phyloP scores from a whole-genome alignment of 495 filamentous ascomycete species.

The Bacidia gigantensis region DNA sequence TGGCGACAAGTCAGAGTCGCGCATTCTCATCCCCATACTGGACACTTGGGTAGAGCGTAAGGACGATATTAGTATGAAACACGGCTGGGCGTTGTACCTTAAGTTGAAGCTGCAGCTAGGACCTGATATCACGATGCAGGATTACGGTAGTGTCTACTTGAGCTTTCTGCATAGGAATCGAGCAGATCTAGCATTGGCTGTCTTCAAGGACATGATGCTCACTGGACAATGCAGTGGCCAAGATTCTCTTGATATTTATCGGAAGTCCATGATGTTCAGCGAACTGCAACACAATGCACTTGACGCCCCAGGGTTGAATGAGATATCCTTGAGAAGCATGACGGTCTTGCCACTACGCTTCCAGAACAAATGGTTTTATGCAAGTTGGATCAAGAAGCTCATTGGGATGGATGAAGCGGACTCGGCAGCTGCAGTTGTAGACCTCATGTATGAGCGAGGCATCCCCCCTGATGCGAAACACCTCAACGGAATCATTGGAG shows the following conservation, averaged over 20 bases:
- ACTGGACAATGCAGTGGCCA: conserved; percentile 37
- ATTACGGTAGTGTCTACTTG: conserved; percentile 57
- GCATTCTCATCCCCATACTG: conserved; percentile 56
- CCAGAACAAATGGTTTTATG: conserved; percentile 67
- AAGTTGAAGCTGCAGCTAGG: conserved; percentile 45
- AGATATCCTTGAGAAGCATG: conserved; percentile 36
- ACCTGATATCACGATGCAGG: conserved; percentile 50
- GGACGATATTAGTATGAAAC: conserved; percentile 29
- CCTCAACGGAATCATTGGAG: conserved; percentile 61
- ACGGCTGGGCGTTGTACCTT: conserved; percentile 56
- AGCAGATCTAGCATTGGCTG: conserved; percentile 50
- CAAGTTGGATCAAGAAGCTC: conserved; percentile 68
- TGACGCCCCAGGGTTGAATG: conserved; percentile 34
- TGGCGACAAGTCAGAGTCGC: conserved; percentile 33
- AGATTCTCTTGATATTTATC: conserved; percentile 37
- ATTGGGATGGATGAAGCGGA: conserved; percentile 58
- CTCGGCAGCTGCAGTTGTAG: conserved; percentile 52
- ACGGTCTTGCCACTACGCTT: conserved; percentile 45
- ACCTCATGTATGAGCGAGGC: conserved; percentile 51
- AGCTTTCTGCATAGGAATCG: conserved; percentile 45
- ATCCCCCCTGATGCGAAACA: conserved; percentile 53
- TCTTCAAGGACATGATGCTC: conserved; percentile 79
- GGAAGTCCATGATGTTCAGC: conserved; percentile 29
- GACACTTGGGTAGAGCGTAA: conserved; percentile 30
- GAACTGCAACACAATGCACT: conserved; percentile 36